Evolutionary conservation across 768 basidiomycete genomes (phyloP), one percentile per base, ranked within the genome.

Genomic region (Candolleomyces aberdarensis): DNA sequence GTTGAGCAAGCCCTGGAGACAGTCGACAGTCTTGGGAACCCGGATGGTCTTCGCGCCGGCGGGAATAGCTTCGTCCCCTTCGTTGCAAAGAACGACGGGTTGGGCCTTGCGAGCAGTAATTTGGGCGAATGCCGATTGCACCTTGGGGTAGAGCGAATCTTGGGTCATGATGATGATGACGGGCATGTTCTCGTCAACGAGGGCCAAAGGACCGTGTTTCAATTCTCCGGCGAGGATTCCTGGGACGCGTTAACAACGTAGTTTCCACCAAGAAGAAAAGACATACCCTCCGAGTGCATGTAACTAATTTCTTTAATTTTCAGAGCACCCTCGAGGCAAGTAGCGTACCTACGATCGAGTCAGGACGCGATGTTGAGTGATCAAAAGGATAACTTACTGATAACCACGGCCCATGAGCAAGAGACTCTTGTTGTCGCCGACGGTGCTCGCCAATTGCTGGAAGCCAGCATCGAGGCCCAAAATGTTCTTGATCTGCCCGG

Each of bases 241-340:
- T 81, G 71, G 22, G 68, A 50, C 11, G 20, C 32, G n/a, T 29
- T 65, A 67, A 31, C 26, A 14, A 29, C 39, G 46, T 49, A 56
- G 50, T 51, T 6, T 54, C 40, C 19, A 20, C 17, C 5, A 40
- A 54, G 11, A 8, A 51, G 5, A 31, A 19, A 57, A 36, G 41
- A 62, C 75, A 63, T 76, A 79, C 90, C 90, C 76, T 88, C 87
- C 1, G 85, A 86, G 72, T 88, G 88, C 85, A 92, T 89, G 78
- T 98, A 98, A 59, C 91, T 92, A 74, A 98, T 96, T 81, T 98
- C 97, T 80, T 99, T 99, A 80, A 99, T 98, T 83, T 99, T 99
- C 69, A 99, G 78, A 7, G 97, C 97, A 59, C 96, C 97, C 74
- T 99, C 97, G 51, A 99, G 82, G 75, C 96, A 98, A 7, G 97